Evolutionary conservation across 805 yeast genomes (phyloP).

Genomic region (Suhomyces vadensis): DNA sequence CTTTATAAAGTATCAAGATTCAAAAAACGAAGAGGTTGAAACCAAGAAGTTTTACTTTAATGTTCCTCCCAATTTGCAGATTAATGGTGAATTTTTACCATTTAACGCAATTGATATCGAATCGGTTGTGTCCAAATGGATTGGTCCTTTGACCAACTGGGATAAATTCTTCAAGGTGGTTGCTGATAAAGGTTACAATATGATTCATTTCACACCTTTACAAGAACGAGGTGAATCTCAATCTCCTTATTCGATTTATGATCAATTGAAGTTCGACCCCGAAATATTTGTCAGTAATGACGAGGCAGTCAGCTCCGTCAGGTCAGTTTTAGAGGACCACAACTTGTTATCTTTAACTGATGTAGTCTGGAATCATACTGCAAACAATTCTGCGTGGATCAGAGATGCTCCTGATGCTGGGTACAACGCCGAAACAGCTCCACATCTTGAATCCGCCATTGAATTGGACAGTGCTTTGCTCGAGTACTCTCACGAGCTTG

Average conservation of each 20-base stretch:
- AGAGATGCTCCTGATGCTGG: conserved; percentile 88
- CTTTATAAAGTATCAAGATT: conserved; percentile 57
- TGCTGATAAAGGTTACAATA: conserved; percentile 79
- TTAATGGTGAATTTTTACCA: conserved; percentile 59
- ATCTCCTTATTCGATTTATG: conserved; percentile 90
- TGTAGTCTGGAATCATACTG: conserved; percentile 93
- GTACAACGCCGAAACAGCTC: conserved; percentile 82
- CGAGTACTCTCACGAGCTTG: conserved; percentile 62
- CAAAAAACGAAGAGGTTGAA: conserved; percentile 26
- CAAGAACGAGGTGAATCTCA: conserved; percentile 87
- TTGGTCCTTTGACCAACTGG: conserved; percentile 74
- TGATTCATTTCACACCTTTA: conserved; percentile 94
- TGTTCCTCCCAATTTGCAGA: conserved; percentile 72
- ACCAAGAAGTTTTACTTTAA: conserved; percentile 71
- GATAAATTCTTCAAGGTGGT: conserved; percentile 60
- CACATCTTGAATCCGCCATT: conserved; percentile 81
- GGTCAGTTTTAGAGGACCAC: conserved; percentile 50
- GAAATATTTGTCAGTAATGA: conserved; percentile 52
- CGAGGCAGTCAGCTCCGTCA: conserved; percentile 56
- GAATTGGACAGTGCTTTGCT: conserved; percentile 74
- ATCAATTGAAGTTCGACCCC: conserved; percentile 79
- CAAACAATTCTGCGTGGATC: conserved; percentile 86
- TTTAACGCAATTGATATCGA: conserved; percentile 80
- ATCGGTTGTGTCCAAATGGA: conserved; percentile 88
- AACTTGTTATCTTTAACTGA: conserved; percentile 81